These are phyloP conservation scores for Uronychia binucleata DNA, from an alignment of 73 alveolate species.

Conservation along the genomic window DNA sequence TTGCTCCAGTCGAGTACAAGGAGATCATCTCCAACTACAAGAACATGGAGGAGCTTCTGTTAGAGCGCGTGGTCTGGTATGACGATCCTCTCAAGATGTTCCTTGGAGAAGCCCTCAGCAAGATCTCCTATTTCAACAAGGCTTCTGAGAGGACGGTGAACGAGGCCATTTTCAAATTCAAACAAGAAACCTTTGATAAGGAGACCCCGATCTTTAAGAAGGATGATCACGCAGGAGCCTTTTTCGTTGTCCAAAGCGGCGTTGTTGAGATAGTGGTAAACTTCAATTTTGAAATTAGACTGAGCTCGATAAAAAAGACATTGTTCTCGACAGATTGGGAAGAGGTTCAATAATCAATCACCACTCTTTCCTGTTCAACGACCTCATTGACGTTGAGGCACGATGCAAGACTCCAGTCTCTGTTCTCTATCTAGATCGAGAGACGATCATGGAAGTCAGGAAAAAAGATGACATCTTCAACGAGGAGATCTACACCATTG, in stretches of 20 bases:
- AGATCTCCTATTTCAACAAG: conserved; percentile 28
- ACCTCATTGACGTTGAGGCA: conserved; percentile 22
- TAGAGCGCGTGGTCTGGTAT: conserved; percentile 18
- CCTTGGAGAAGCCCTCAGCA: conserved; percentile 15
- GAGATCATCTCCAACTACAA: conserved; percentile 24
- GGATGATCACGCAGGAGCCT: too few relatives aligned
- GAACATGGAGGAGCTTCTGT: conserved; percentile 15
- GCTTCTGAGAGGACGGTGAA: conserved; percentile 22
- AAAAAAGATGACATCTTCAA: conserved; percentile 20
- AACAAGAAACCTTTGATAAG: conserved; percentile 6
- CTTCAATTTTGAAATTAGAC: too few relatives aligned
- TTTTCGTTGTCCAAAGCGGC: conserved; percentile 33
- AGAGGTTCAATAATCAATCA: conserved; percentile 56
- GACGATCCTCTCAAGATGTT: conserved; percentile 33
- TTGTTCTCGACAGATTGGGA: conserved; percentile 26
- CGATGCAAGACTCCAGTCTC: conserved; percentile 29
- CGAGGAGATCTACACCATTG: background rate
- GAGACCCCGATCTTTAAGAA: too few relatives aligned
- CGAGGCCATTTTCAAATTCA: conserved; percentile 28
- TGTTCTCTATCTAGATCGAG: conserved; percentile 10
- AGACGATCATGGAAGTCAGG: conserved; percentile 17
- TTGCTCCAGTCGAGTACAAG: conserved; percentile 17
- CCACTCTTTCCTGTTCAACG: conserved; percentile 37
- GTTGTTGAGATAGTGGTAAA: conserved; percentile 52
- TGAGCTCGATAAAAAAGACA: background rate